These are phyloP conservation scores for Pyronema domesticum DNA, from an alignment of 495 filamentous ascomycete genomes.

Conservation along the genomic window DNA sequence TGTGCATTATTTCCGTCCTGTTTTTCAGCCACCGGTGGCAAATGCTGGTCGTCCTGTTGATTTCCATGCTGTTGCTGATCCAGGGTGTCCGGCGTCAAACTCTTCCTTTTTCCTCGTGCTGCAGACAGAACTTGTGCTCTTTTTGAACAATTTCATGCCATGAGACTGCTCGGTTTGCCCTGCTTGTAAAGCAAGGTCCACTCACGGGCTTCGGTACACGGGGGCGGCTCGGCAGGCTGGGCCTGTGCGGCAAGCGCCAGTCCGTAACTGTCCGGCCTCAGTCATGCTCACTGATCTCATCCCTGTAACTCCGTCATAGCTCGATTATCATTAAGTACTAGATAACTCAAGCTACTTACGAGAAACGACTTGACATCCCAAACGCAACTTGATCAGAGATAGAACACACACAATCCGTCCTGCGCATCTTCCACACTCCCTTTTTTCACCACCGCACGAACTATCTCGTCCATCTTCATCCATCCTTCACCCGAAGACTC, in stretches of 20 bases:
- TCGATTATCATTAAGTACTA: neutral
- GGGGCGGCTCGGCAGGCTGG: neutral
- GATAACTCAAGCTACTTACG: no score
- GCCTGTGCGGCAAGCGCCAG: neutral
- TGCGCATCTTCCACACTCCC: neutral
- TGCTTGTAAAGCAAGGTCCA: neutral
- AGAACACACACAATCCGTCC: neutral
- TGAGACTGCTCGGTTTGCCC: neutral
- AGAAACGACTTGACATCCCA: no score
- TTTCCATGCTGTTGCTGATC: no score
- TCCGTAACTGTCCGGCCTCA: neutral
- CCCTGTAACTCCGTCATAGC: neutral
- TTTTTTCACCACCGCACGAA: neutral
- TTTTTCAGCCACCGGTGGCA: neutral
- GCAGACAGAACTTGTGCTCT: neutral
- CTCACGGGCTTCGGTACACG: neutral
- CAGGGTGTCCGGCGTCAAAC: neutral
- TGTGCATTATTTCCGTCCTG: neutral
- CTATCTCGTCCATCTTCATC: neutral
- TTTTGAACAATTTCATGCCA: neutral
- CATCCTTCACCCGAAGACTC: neutral
- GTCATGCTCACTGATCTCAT: neutral
- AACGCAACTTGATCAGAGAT: neutral
- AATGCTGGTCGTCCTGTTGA: no score
- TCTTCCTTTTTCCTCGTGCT: neutral